Base-by-base conservation (phyloP, 495 filamentous ascomycete genomes). In the Lentithecium fluviatile region DNA sequence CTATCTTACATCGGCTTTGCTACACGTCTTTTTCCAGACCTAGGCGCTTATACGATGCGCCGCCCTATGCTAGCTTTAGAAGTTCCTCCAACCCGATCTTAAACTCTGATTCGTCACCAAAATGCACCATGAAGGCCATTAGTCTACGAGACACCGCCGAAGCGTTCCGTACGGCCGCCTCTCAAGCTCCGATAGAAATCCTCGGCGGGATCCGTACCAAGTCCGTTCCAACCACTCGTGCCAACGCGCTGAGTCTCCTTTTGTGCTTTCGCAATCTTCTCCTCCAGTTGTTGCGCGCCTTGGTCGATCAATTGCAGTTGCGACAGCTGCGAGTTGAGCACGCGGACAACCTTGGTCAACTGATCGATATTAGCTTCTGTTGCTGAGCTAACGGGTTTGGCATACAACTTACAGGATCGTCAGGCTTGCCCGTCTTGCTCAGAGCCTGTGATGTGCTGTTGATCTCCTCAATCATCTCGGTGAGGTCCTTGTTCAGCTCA, bases 401-500 rank as follows among this genome's bases (percentile, higher is more conserved):
- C 4, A 68, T 65, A 83, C n/a, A n/a, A n/a, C 90, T 73, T 83
- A 96, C 92, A 65, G 91, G 93, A 78, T 96, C 93, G 74, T 96
- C 91, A 42, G 88, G 79, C 73, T 91, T 93, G 74, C 79, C 87
- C 43, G 87, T 91, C 80, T 93, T 94, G 79, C 83, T 92, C 60
- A 99, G 77, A 5, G 83, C 87, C 24, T 87, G 79, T 8, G 87
- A 90, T 47, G 91, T 90, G 56, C 83, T 83, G 69, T 99, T 99
- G 69, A 97, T 94, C 74, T 96, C 94, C 69, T 96, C 91, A 69
- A 99, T 96, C 91, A 99, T 97, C 74, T 86, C 89, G 40, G 81
- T 81, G 50, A 97, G 77, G 72, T 96, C 91, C 72, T 88, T 90
- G 73, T 90, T 90, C 88, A 96, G 95, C 55, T 91, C 88, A 42